Conservation (phyloP, 2,329 filamentous ascomycete genomes). For the Epichloe sp. region DNA sequence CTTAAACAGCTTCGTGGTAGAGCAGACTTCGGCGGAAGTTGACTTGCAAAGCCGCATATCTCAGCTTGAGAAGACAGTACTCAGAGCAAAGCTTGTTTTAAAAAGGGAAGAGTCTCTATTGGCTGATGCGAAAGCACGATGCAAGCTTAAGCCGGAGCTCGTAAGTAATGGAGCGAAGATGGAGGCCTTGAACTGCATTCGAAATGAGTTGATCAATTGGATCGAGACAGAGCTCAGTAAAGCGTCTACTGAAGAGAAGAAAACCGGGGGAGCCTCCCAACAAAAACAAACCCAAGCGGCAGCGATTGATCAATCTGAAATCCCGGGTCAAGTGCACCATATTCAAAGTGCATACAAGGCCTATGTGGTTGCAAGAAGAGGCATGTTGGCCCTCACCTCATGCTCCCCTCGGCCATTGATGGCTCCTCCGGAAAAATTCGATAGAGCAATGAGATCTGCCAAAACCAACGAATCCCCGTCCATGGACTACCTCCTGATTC, state of each 20-base stretch:
- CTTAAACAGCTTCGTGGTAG: constrained; percentile 34
- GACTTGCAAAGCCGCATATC: constrained; percentile 35
- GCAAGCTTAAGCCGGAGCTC: constrained; percentile 22
- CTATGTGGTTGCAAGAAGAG: constrained; percentile 37
- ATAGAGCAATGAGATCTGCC: constrained; percentile 4
- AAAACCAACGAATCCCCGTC: constrained; percentile 10
- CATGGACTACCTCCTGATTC: constrained; percentile 34
- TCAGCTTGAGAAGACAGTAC: constrained; percentile 42
- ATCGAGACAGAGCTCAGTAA: constrained; percentile 49
- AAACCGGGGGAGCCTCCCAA: constrained; percentile 16
- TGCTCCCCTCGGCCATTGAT: constrained; percentile 18
- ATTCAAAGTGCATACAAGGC: constrained; percentile 41
- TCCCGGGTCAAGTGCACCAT: constrained; percentile 27
- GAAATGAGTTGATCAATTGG: constrained; percentile 50
- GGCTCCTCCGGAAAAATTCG: not conserved
- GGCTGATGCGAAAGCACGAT: constrained; percentile 29
- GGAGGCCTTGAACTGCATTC: constrained; percentile 40
- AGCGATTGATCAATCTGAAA: constrained; percentile 13
- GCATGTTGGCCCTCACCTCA: constrained; percentile 29
- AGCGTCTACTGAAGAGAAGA: constrained; percentile 27
- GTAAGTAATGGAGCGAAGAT: constrained; percentile 30
- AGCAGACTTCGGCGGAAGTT: constrained; percentile 23
- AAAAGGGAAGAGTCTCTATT: constrained; percentile 43
- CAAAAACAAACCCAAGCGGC: constrained; percentile 12
- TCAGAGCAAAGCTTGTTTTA: constrained; percentile 44